These are phyloP conservation scores for Cutaneotrichosporon curvatum DNA, from an alignment of 1,284 basidiomycete genomes.

Conservation along the genomic window DNA sequence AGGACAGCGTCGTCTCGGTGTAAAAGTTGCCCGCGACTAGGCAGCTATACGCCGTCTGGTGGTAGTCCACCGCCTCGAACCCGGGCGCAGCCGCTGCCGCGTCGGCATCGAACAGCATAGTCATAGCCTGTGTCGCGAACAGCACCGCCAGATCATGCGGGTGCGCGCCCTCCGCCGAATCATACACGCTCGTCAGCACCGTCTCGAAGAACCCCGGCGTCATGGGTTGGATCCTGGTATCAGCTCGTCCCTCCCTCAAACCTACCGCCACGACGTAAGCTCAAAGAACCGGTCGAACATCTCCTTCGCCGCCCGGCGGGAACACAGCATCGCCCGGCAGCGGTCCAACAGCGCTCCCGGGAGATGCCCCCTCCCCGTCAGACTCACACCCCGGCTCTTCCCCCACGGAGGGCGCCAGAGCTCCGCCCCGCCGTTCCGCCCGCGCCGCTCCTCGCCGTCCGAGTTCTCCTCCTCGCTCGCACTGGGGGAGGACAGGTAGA, in stretches of 20 bases:
- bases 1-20: slow-evolving; percentile 15
- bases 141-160: slow-evolving; percentile 18
- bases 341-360: slow-evolving; percentile 14
- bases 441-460: slow-evolving; percentile 1
- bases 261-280: not conserved
- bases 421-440: slow-evolving; percentile 1
- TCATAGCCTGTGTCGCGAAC: slow-evolving; percentile 11
- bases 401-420: slow-evolving; percentile 10
- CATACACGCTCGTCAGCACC: slow-evolving; percentile 16
- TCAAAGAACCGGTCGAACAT: slow-evolving; percentile 15
- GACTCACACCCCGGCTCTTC: slow-evolving; percentile 4
- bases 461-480: slow-evolving; percentile 11
- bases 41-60: slow-evolving; percentile 15
- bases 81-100: slow-evolving; percentile 1
- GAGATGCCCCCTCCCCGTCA: slow-evolving; percentile 9
- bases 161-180: slow-evolving; percentile 14
- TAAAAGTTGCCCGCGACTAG: slow-evolving; percentile 18
- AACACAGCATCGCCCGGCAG: slow-evolving; percentile 11
- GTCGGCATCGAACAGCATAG: slow-evolving; percentile 8
- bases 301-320: slow-evolving; percentile 11
- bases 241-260: not conserved
- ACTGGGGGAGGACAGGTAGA: slow-evolving; percentile 13
- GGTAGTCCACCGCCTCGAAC: slow-evolving; percentile 13
- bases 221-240: slow-evolving; percentile 16
- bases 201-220: slow-evolving; percentile 16